Percentiles rank a stretch among this genome's conserved stretches.
Evolutionary conservation across 1,284 basidiomycete genomes (phyloP).

Genomic region (Cronartium ribicola): DNA sequence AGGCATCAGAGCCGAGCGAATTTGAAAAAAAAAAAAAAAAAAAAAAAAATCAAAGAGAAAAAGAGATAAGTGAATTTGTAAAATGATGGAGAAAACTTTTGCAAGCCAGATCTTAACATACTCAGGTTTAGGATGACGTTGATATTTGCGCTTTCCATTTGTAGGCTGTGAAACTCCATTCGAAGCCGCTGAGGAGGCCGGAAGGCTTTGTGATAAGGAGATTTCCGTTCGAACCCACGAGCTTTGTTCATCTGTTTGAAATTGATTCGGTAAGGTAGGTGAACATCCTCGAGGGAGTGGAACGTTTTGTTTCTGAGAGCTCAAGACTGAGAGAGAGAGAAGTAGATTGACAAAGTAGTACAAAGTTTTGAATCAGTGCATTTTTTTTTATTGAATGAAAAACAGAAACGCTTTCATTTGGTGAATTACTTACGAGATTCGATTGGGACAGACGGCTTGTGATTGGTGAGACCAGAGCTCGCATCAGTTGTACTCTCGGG

Average conservation of each 20-base stretch:
- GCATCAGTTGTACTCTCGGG: no score
- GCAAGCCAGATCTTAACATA: not conserved
- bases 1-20: not conserved
- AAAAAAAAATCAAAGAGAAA: not conserved
- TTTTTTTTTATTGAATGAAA: not conserved
- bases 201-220: no score
- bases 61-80: not conserved
- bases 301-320: conserved; percentile 1
- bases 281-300: no score
- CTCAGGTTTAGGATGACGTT: conserved; percentile 40
- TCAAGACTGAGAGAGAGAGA: no score
- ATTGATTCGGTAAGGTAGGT: no score
- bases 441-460: not conserved
- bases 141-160: conserved; percentile 34
- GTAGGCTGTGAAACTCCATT: not conserved
- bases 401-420: no score
- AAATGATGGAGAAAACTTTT: no score
- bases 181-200: no score
- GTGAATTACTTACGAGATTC: conserved; percentile 2
- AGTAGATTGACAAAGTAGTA: not conserved
- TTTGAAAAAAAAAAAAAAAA: not conserved
- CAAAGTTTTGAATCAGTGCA: not conserved
- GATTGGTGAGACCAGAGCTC: not conserved
- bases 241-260: no score
- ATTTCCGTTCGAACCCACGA: no score